Evolutionary conservation across 1,284 basidiomycete species (phyloP), one percentile per base, ranked within the genome.

Genomic region (Ganoderma resinaceum): DNA sequence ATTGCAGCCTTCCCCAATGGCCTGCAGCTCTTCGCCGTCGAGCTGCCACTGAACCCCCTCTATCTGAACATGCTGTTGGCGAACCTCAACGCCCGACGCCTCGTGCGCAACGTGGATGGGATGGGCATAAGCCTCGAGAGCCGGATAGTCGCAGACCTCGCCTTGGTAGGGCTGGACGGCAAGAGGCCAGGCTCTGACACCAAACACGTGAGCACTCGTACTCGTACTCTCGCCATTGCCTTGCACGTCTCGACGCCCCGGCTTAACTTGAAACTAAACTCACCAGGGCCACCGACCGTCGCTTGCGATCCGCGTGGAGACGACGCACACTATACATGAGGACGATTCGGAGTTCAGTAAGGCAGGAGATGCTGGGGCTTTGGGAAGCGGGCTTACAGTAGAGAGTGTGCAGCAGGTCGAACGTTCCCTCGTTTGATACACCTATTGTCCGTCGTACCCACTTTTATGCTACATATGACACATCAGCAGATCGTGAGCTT

Each of bases 11-110:
- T 59, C 23, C 35, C 62, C 0, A 5, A 58, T 9, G 49, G 49
- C 18, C 58, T 68, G 8, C 62, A 53, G 29, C 63, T 61, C 58
- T 61, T 58, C 38, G 43, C 59, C 14, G 38, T 64, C 31, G 67
- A 68, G 20, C 20, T 52, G 43, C 63, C 67, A 1, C 46, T 68
- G 31, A 38, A 31, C 18, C 49, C 67, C 11, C 52, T 68, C 31
- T 68, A 68, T 49, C 18, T 68, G 29, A 65, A 65, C 49, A 61
- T 55, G 38, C 49, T 68, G 7, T 29, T 68, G 12, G 62, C 67
- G 3, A 68, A 68, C 59, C 61, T 68, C 35, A 68, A 68, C 63
- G 63, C 37, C 11, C 63, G 67, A 2, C 52, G 58, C 37, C 37
- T 60, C 37, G 58, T 60, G 58, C 58, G 58, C 37, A 37, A 60